Evolutionary conservation across 306 rosid genomes (phyloP).

Genomic region (Ormosia semicastrata): DNA sequence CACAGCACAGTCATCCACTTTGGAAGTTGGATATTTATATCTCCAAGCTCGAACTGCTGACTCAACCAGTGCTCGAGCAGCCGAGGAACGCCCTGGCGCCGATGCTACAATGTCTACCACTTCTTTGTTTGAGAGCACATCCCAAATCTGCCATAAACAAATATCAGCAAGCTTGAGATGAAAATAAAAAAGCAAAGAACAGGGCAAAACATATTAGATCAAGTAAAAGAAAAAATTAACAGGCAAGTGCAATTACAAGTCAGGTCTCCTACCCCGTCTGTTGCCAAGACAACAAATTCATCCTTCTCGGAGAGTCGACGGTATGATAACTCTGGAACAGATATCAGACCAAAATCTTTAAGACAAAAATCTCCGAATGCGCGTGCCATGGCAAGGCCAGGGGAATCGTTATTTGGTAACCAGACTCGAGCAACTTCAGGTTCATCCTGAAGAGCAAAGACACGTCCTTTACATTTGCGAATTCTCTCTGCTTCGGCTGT

Average conservation of each 20-base stretch:
- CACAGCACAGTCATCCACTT: conserved; percentile 95
- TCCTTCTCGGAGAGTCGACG: conserved; percentile 70
- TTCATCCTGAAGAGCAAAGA: conserved; percentile 93
- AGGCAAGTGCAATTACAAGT: conserved; percentile 2
- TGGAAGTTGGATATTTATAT: conserved; percentile 86
- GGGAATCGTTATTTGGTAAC: conserved; percentile 92
- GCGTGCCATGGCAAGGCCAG: conserved; percentile 99
- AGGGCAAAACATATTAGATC: background rate
- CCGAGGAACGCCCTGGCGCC: conserved; percentile 58
- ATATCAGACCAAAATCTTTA: conserved; percentile 93
- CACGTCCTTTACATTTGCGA: conserved; percentile 85
- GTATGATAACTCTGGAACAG: conserved; percentile 87
- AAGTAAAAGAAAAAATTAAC: background rate
- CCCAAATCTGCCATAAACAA: conserved; percentile 74
- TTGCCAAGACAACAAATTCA: conserved; percentile 85
- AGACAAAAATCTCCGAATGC: conserved; percentile 99
- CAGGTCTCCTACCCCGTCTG: conserved; percentile 79
- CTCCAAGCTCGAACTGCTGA: conserved; percentile 84
- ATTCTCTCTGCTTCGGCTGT: conserved; percentile 97
- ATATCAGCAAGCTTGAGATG: conserved; percentile 15
- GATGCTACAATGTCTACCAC: conserved; percentile 86
- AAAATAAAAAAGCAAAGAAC: background rate
- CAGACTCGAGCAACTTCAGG: conserved; percentile 97
- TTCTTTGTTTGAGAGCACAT: conserved; percentile 92
- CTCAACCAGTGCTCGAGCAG: conserved; percentile 86